These are phyloP conservation scores for Fusarium ramigenum DNA, from an alignment of 2,329 filamentous ascomycete species.

Conservation along the genomic window DNA sequence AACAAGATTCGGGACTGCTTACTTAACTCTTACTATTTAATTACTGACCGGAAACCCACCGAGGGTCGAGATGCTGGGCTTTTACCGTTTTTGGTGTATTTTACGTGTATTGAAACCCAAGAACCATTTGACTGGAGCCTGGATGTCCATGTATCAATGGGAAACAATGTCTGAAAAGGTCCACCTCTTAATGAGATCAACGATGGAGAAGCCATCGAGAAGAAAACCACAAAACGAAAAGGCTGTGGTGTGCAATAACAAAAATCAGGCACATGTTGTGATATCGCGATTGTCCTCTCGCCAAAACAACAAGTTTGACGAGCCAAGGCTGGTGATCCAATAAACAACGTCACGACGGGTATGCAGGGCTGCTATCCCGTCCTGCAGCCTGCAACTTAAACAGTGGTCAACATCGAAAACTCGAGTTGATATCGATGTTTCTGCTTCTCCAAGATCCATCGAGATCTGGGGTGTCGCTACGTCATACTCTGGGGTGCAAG, in stretches of 20 bases:
- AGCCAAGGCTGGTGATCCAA: constrained; percentile 20
- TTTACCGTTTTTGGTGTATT: neutral
- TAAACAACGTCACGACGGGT: constrained; percentile 25
- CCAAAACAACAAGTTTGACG: neutral
- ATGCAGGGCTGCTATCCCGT: constrained; percentile 23
- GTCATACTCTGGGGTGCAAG: constrained; percentile 38
- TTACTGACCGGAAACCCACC: neutral
- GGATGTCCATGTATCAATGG: neutral
- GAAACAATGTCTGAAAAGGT: neutral
- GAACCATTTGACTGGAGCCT: neutral
- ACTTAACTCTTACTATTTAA: constrained; percentile 9
- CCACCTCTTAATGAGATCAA: constrained; percentile 1
- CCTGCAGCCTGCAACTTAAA: neutral
- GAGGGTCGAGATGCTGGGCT: neutral
- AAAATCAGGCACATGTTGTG: constrained; percentile 20
- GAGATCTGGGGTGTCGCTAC: constrained; percentile 36
- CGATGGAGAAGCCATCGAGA: neutral
- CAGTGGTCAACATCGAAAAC: constrained; percentile 5
- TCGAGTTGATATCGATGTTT: constrained; percentile 22
- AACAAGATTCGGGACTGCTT: constrained; percentile 22
- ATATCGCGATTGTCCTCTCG: constrained; percentile 2
- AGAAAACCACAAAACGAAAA: neutral
- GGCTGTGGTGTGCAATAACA: constrained; percentile 15
- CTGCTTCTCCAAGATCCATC: constrained; percentile 19
- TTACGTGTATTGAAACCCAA: neutral